phyloP scores from a whole-genome alignment of 192 early-diverging fungal genomes.

The Umbelopsis ramanniana region DNA sequence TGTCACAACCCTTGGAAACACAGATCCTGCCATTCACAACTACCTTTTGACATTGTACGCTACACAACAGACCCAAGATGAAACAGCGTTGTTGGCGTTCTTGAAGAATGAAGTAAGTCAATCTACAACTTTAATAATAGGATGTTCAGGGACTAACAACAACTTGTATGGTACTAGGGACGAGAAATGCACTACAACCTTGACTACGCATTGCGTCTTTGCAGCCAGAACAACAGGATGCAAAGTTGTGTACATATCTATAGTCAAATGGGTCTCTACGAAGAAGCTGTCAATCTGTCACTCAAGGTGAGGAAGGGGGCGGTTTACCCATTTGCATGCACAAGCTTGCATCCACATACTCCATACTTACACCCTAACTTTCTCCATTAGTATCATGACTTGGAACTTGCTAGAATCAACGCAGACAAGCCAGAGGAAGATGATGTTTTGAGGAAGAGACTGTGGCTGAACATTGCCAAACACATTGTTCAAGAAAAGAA shows the following conservation, averaged over 20 bases:
- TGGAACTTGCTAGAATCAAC: constrained; percentile 90
- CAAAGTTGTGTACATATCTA: constrained; percentile 92
- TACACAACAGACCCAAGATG: constrained; percentile 65
- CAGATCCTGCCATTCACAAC: constrained; percentile 93
- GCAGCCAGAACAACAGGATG: constrained; percentile 79
- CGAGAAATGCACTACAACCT: constrained; percentile 84
- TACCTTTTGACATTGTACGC: constrained; percentile 84
- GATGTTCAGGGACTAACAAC: constrained; percentile 23
- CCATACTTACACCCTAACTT: not conserved
- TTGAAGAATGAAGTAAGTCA: constrained; percentile 65
- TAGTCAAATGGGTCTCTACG: constrained; percentile 83
- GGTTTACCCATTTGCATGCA: not conserved
- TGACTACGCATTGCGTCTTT: constrained; percentile 91
- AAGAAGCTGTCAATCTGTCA: constrained; percentile 91
- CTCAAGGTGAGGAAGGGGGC: constrained; percentile 61
- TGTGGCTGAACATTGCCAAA: constrained; percentile 95
- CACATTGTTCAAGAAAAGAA: constrained; percentile 86
- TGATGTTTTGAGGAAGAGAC: constrained; percentile 74
- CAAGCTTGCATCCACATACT: not conserved
- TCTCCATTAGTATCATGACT: constrained; percentile 67
- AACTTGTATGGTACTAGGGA: constrained; percentile 53
- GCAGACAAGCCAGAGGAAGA: constrained; percentile 94
- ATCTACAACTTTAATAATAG: not conserved
- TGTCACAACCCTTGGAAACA: constrained; percentile 74
- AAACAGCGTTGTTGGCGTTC: constrained; percentile 76